Evolutionary conservation across 2,329 filamentous ascomycete genomes (phyloP), one percentile per base, ranked within the genome.

Genomic region (Phialemoniopsis sp.): DNA sequence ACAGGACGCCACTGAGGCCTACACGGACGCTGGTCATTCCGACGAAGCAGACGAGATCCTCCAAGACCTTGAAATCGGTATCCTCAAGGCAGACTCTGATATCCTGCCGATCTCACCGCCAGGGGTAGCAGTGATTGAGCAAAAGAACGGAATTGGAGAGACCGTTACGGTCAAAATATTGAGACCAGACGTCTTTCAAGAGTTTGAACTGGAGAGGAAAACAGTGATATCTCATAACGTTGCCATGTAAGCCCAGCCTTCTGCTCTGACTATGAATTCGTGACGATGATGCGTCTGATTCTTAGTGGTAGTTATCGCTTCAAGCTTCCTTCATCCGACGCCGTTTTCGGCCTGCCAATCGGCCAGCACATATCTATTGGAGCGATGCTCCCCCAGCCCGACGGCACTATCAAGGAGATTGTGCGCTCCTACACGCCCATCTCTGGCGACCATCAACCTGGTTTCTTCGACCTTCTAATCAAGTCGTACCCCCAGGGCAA

Each of bases 351-450:
- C 57, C 86, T 97, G 32, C 91, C 93, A 50, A 97, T 97, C 70
- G 93, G 93, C 59, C 93, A 98, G 72, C 93, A 98, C 73, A 96
- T 98, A 68, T 96, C 91, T 47, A 89, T 98, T 59, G 88, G 86
- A 51, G 91, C 89, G 40, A 79, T 76, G 41, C 79, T 89, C 45
- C 54, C 66, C 33, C 78, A 83, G 55, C 65, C 71, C 41, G 81
- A 87, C 54, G 89, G 88, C 59, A 75, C 76, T 54, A 72, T 72
- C 50, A 91, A 93, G 69, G 87, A 94, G 59, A 84, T 95, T 49
- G 82, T 94, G 39, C 87, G 89, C 56, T 94, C 88, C 16, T 95
- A 95, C 73, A 95, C 89, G 10, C 89, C 89, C 43, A 89, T 95
- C 63, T 90, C 87, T 33, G 89, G 87, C 52, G 89, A 95, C 68